Evolutionary conservation across 805 yeast species (phyloP).

Genomic region (Metschnikowia colocasiae): DNA sequence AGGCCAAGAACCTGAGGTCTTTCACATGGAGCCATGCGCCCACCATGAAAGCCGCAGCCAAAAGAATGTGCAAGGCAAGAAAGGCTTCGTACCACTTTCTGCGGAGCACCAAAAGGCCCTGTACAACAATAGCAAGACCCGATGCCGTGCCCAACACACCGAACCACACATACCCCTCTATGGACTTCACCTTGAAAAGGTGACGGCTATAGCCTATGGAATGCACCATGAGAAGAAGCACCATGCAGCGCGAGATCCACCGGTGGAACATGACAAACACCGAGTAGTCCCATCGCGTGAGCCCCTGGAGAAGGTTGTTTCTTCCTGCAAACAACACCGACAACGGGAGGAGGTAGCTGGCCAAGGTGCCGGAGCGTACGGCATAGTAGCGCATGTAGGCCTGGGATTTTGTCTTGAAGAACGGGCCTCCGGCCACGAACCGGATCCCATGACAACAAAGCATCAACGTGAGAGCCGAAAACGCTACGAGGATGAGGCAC

Average conservation of each 20-base stretch:
- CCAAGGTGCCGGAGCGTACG: conserved; percentile 18
- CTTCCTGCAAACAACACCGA: conserved; percentile 19
- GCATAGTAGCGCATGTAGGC: conserved; percentile 41
- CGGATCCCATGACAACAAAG: conserved; percentile 9
- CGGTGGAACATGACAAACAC: conserved; percentile 57
- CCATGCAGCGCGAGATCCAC: conserved; percentile 48
- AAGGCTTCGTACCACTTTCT: conserved; percentile 45
- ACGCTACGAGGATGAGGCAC: conserved; percentile 10
- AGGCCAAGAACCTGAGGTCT: conserved; percentile 24
- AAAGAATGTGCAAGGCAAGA: conserved; percentile 30
- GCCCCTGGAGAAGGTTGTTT: conserved; percentile 29
- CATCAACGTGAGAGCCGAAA: conserved; percentile 3
- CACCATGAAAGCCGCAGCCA: conserved; percentile 39
- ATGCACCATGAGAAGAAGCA: conserved; percentile 45
- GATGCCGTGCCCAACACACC: conserved; percentile 40
- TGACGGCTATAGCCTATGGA: conserved; percentile 17
- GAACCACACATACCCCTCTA: conserved; percentile 21
- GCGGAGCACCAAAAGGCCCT: conserved; percentile 44
- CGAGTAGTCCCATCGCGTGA: conserved; percentile 39
- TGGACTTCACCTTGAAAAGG: conserved; percentile 2
- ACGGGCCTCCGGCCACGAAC: conserved; percentile 14
- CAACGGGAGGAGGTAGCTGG: conserved; percentile 17
- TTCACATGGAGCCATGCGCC: conserved; percentile 49
- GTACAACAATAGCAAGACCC: conserved; percentile 47
- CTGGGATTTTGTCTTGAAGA: conserved; percentile 19